Evolutionary conservation across 768 basidiomycete genomes (phyloP).

Genomic region (Boletus subparvulus): DNA sequence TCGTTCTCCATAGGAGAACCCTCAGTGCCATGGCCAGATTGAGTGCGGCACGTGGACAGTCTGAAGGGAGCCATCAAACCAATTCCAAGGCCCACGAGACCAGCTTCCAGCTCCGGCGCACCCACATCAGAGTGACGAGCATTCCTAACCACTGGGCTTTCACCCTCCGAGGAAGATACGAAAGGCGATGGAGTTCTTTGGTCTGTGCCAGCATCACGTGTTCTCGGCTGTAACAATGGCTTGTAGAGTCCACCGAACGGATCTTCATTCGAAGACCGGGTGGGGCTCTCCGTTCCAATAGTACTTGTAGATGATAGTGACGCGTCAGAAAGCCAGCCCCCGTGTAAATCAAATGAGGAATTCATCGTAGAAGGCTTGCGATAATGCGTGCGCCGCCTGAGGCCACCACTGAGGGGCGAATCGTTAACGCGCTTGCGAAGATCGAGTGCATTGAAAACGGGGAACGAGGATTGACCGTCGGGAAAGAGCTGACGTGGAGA

Average conservation of each 20-base stretch:
- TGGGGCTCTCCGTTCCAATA: slow-evolving; percentile 24
- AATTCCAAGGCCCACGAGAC: slow-evolving; percentile 39
- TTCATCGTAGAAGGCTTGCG: slow-evolving; percentile 32
- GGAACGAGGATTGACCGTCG: slow-evolving; percentile 34
- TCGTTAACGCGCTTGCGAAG: slow-evolving; percentile 41
- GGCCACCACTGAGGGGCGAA: slow-evolving; percentile 44
- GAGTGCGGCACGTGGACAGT: slow-evolving; percentile 41
- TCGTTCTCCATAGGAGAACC: slow-evolving; percentile 24
- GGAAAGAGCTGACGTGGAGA: slow-evolving; percentile 43
- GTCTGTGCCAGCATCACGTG: slow-evolving; percentile 5
- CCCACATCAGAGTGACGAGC: slow-evolving; percentile 20
- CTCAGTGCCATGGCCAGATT: slow-evolving; percentile 12
- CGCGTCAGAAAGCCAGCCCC: slow-evolving; percentile 33
- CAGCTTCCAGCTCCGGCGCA: slow-evolving; percentile 33
- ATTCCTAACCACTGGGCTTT: slow-evolving; percentile 53
- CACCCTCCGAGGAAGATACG: slow-evolving; percentile 32
- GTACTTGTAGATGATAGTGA: slow-evolving; percentile 28
- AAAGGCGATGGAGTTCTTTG: slow-evolving; percentile 17
- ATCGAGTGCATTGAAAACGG: slow-evolving; percentile 30
- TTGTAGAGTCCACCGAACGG: slow-evolving; percentile 50
- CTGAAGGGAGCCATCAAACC: slow-evolving; percentile 55
- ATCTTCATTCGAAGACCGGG: slow-evolving; percentile 37
- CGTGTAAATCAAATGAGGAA: slow-evolving; percentile 22
- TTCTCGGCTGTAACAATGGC: slow-evolving; percentile 24
- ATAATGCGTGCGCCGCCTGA: slow-evolving; percentile 30